Evolutionary conservation across 345 rosid genomes (phyloP).

Genomic region (Gossypium ekmanianum): DNA sequence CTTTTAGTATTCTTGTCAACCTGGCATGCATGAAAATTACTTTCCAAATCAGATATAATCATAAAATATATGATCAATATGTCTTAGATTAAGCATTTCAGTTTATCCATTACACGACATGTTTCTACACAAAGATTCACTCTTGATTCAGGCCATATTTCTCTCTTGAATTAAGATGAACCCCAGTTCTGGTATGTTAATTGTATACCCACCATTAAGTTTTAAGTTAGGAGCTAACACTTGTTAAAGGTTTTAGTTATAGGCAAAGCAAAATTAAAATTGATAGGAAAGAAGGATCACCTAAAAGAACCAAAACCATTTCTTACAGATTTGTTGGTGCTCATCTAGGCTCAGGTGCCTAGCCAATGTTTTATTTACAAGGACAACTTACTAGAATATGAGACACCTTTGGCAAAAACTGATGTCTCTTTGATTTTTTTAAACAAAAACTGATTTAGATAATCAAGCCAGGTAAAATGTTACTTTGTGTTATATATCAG

Average conservation of each 20-base stretch:
- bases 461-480: background rate
- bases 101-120: background rate
- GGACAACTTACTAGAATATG: background rate
- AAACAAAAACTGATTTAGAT: background rate
- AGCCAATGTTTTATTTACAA: background rate
- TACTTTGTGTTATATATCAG: background rate
- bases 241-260: too few relatives aligned
- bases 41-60: background rate
- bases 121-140: background rate
- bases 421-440: background rate
- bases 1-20: background rate
- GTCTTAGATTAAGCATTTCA: background rate
- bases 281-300: background rate
- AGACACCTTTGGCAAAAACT: background rate
- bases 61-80: too few relatives aligned
- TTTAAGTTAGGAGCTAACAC: too few relatives aligned
- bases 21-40: background rate
- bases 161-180: too few relatives aligned
- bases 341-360: background rate
- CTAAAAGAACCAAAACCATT: background rate
- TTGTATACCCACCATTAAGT: too few relatives aligned
- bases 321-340: background rate
- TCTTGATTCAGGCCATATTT: background rate
- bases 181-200: too few relatives aligned
- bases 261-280: too few relatives aligned